Evolutionary conservation across 2,329 filamentous ascomycete genomes (phyloP).

Genomic region (Aspergillus sojae): DNA sequence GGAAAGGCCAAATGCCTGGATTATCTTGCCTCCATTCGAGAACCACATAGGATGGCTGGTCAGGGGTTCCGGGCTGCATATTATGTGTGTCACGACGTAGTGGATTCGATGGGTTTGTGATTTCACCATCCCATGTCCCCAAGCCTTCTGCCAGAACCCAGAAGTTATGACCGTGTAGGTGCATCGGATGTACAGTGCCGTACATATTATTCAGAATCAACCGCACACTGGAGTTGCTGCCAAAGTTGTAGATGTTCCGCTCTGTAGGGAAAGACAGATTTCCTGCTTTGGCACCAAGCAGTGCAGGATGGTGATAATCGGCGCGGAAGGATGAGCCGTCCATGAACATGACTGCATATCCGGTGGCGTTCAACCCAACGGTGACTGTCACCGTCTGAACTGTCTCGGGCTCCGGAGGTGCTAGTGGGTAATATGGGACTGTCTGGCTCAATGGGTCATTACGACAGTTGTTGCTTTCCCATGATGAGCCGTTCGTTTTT

Average conservation of each 20-base stretch:
- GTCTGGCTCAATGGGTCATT: not conserved
- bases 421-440: not conserved
- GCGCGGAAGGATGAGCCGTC: constrained; percentile 6
- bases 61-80: too few relatives aligned
- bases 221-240: constrained; percentile 1
- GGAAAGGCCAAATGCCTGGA: constrained; percentile 9
- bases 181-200: constrained; percentile 59
- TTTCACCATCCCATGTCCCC: not conserved
- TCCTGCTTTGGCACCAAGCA: not conserved
- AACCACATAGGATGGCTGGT: too few relatives aligned
- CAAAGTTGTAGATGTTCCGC: not conserved
- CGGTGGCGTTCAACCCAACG: not conserved
- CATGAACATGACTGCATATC: not conserved
- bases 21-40: constrained; percentile 8
- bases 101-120: constrained; percentile 6
- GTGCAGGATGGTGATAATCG: constrained; percentile 1
- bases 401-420: not conserved
- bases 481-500: not conserved
- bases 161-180: constrained; percentile 73
- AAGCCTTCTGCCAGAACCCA: constrained; percentile 62
- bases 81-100: constrained; percentile 1
- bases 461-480: constrained; percentile 5
- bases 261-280: not conserved
- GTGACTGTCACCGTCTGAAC: not conserved
- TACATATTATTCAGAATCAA: not conserved